A percentile compares a stretch with the other conserved stretches of the same genome.
Evolutionary conservation across 225 moss, liverwort and hornwort species (phyloP).

Genomic region (Rhytidiadelphus loreus): DNA sequence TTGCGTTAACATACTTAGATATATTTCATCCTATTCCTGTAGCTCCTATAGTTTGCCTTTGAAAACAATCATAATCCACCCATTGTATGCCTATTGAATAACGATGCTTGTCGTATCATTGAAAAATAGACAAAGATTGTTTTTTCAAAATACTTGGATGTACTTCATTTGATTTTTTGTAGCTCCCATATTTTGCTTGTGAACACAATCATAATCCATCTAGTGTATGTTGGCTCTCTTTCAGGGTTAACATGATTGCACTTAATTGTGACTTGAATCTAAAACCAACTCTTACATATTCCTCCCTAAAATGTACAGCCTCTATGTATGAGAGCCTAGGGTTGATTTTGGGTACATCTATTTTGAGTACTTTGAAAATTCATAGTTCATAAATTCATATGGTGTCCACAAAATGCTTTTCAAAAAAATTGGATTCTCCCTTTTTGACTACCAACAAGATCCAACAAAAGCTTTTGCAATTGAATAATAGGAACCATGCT

Average conservation of each 20-base stretch:
- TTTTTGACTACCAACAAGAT: background rate
- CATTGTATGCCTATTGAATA: background rate
- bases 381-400: background rate
- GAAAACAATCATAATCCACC: background rate
- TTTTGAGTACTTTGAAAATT: background rate
- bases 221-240: fast-evolving
- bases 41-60: fast-evolving
- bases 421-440: background rate
- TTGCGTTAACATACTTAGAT: too few species aligned
- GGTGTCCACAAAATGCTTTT: background rate
- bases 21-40: background rate
- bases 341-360: background rate
- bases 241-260: too few species aligned
- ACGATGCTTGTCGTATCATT: fast-evolving
- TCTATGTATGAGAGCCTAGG: background rate
- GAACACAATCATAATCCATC: too few species aligned
- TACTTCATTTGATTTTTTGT: fast-evolving
- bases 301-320: background rate
- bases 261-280: too few species aligned
- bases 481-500: background rate
- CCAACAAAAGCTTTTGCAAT: background rate
- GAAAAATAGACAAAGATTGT: background rate
- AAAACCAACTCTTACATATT: background rate
- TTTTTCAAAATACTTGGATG: background rate
- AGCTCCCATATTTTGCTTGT: fast-evolving